Percentiles rank a stretch among this genome's conserved stretches.
Conservation (phyloP, 257 asterid genomes). For the Ligustrum vulgare region DNA sequence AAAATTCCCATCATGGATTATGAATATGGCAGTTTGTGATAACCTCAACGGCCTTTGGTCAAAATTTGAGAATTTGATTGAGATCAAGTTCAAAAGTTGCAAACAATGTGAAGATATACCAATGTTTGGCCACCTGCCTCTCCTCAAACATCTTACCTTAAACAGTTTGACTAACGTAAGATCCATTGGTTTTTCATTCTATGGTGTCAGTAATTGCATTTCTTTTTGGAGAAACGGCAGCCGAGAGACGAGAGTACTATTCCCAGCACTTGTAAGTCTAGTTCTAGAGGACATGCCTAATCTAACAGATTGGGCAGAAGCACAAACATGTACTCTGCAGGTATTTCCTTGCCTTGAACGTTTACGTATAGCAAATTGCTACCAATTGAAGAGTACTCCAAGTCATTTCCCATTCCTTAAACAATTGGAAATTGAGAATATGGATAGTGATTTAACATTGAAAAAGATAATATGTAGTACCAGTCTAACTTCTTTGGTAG, state of each 20-base stretch:
- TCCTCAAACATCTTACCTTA: slow-evolving; percentile 16
- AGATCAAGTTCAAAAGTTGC: neutral
- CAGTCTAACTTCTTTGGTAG: slow-evolving; percentile 10
- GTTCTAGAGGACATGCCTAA: neutral
- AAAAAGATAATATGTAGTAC: slow-evolving; percentile 4
- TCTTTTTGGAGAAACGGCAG: too few relatives aligned
- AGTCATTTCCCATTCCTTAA: slow-evolving; percentile 29
- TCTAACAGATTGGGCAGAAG: slow-evolving; percentile 25
- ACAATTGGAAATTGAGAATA: neutral
- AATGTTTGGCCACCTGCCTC: slow-evolving; percentile 29
- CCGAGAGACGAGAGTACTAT: too few relatives aligned
- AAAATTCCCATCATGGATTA: slow-evolving; percentile 12
- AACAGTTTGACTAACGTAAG: neutral
- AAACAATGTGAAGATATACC: slow-evolving; percentile 25
- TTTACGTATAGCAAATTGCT: slow-evolving; percentile 7
- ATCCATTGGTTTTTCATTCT: slow-evolving; percentile 26
- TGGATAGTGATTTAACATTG: slow-evolving; percentile 1
- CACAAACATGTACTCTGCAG: neutral
- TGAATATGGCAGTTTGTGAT: neutral
- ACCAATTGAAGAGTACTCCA: slow-evolving; percentile 21
- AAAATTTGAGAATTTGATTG: slow-evolving; percentile 4
- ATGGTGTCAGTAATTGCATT: neutral
- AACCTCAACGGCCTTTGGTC: too few relatives aligned
- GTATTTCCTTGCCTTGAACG: slow-evolving; percentile 27
- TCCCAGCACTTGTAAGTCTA: too few relatives aligned